phyloP scores from a whole-genome alignment of 495 filamentous ascomycete species.

The Penicillium argentinense region DNA sequence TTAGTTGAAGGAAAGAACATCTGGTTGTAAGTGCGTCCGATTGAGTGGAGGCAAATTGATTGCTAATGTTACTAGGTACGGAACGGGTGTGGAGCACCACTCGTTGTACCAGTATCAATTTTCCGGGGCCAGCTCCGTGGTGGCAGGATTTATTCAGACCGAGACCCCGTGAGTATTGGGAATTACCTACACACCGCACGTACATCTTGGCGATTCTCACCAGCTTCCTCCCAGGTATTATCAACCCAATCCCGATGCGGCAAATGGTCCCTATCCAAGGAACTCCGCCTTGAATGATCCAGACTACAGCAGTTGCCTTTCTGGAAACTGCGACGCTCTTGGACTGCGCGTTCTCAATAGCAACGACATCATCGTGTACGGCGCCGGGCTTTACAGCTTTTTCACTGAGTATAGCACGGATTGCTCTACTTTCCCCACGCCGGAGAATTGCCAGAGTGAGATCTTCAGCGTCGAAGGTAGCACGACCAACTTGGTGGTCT shows the following conservation, averaged over 20 bases:
- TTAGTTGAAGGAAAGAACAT: conserved; percentile 55
- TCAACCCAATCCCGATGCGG: conserved; percentile 63
- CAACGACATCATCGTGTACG: conserved; percentile 60
- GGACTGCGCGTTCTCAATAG: conserved; percentile 65
- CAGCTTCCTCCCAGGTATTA: conserved; percentile 43
- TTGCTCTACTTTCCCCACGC: conserved; percentile 47
- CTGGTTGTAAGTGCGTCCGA: conserved; percentile 51
- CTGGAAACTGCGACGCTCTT: conserved; percentile 60
- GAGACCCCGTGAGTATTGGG: conserved; percentile 64
- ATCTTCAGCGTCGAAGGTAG: conserved; percentile 58
- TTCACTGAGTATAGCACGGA: conserved; percentile 59
- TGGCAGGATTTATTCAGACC: conserved; percentile 77
- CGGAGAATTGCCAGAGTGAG: conserved; percentile 57
- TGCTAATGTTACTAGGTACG: conserved; percentile 42
- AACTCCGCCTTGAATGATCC: conserved; percentile 55
- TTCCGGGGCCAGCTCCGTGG: conserved; percentile 64
- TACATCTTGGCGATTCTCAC: neutral
- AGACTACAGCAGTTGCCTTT: conserved; percentile 51
- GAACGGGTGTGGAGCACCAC: conserved; percentile 76
- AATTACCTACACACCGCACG: too few species aligned
- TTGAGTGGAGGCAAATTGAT: neutral
- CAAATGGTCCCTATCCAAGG: conserved; percentile 52
- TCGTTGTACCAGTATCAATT: conserved; percentile 82
- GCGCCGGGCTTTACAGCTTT: conserved; percentile 74
- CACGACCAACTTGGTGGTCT: conserved; percentile 36